These are phyloP conservation scores for Malassezia psittaci DNA, from an alignment of 1,284 basidiomycete species.

Conservation along the genomic window DNA sequence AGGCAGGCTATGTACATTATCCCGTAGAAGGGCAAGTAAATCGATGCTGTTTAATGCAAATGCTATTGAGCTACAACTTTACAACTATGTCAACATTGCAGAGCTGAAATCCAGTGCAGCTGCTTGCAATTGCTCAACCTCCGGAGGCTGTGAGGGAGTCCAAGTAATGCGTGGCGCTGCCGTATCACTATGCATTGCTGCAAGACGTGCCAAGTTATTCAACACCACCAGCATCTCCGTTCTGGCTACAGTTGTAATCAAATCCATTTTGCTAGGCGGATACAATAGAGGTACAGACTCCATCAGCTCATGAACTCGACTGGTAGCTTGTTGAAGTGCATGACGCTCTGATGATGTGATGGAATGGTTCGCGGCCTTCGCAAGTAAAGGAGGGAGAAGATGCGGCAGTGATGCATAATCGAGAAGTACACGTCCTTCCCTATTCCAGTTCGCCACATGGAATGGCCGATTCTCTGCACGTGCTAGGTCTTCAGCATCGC, in stretches of 20 bases:
- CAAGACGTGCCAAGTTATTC: constrained; percentile 56
- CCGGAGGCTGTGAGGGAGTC: constrained; percentile 10
- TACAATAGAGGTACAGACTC: constrained; percentile 55
- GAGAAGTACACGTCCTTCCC: constrained; percentile 36
- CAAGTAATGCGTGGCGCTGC: constrained; percentile 10
- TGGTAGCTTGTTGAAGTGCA: constrained; percentile 61
- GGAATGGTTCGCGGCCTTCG: constrained; percentile 41
- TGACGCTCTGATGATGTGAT: constrained; percentile 48
- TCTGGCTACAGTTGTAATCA: constrained; percentile 54
- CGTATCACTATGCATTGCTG: constrained; percentile 25
- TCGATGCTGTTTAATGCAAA: too few relatives aligned
- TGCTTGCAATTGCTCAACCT: constrained; percentile 18
- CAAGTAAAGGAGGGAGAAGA: constrained; percentile 57
- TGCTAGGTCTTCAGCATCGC: constrained; percentile 50
- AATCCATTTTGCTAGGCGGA: constrained; percentile 53
- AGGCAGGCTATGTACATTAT: too few relatives aligned
- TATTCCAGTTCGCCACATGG: constrained; percentile 39
- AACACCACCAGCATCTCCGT: constrained; percentile 63
- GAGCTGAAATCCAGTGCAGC: constrained; percentile 10
- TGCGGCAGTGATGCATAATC: constrained; percentile 50
- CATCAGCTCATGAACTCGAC: constrained; percentile 18
- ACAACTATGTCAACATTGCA: constrained; percentile 8
- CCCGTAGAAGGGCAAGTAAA: too few relatives aligned
- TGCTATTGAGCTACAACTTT: background rate
- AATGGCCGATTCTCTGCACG: constrained; percentile 53